A percentile compares a stretch with the other conserved stretches of the same genome.
These are phyloP conservation scores for Coemansia sp. DNA, from an alignment of 192 early-diverging fungal species.

Conservation along the genomic window DNA sequence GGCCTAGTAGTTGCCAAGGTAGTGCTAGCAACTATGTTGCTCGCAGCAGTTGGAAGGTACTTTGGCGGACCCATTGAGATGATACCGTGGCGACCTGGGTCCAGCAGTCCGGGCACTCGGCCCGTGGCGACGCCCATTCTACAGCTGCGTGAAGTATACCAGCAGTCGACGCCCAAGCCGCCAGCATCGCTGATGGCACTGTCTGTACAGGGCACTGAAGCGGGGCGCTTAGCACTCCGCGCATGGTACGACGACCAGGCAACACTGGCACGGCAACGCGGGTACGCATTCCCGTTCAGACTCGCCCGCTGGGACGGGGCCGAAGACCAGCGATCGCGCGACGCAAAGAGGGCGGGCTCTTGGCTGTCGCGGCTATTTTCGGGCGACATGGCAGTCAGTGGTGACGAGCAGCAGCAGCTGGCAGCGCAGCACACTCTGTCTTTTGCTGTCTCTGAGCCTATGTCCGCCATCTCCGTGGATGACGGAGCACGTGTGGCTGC, in stretches of 20 bases:
- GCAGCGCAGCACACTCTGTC: slow-evolving; percentile 19
- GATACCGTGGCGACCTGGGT: slow-evolving; percentile 29
- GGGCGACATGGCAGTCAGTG: not conserved
- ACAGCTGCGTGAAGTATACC: slow-evolving; percentile 40
- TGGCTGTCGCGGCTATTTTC: not conserved
- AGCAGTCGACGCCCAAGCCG: slow-evolving; percentile 46
- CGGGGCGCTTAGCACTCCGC: slow-evolving; percentile 31
- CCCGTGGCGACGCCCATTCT: slow-evolving; percentile 21
- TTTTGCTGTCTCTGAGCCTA: slow-evolving; percentile 4
- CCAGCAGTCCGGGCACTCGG: not conserved
- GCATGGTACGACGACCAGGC: slow-evolving; percentile 52
- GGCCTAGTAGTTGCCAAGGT: not conserved
- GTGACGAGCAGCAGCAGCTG: slow-evolving; percentile 4
- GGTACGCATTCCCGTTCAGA: slow-evolving; percentile 46
- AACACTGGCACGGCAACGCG: slow-evolving; percentile 27
- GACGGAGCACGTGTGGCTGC: not conserved
- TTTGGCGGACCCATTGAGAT: slow-evolving; percentile 34
- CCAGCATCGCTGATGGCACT: slow-evolving; percentile 34
- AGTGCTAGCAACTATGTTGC: slow-evolving; percentile 2
- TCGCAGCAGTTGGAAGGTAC: slow-evolving; percentile 10
- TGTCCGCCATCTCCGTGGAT: slow-evolving; percentile 4
- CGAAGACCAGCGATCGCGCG: not conserved
- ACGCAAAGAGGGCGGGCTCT: not conserved
- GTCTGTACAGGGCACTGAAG: slow-evolving; percentile 40
- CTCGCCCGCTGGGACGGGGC: slow-evolving; percentile 30